These are phyloP conservation scores for Peronosclerospora sorghi DNA, from an alignment of 352 stramenopile species.

Conservation along the genomic window DNA sequence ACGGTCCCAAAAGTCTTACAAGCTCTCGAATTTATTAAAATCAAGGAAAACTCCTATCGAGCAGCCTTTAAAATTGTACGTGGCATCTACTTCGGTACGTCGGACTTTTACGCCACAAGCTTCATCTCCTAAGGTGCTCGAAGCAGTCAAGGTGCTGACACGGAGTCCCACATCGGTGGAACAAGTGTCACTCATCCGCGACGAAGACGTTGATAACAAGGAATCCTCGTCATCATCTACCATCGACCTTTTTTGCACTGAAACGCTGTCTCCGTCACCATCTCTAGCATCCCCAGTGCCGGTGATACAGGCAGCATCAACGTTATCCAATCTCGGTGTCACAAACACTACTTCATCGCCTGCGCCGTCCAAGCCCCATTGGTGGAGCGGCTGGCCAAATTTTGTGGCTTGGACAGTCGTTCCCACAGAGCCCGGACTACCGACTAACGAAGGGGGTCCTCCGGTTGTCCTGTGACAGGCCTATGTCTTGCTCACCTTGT, in stretches of 20 bases:
- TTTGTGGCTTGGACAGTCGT: too few species aligned
- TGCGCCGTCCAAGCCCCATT: conserved; percentile 10
- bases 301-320: conserved; percentile 7
- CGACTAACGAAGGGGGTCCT: too few species aligned
- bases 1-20: conserved; percentile 11
- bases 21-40: conserved; percentile 13
- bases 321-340: conserved; percentile 15
- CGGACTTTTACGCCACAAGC: conserved; percentile 9
- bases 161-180: conserved; percentile 27
- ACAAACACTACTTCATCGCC: conserved; percentile 17
- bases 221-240: neutral
- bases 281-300: conserved; percentile 10
- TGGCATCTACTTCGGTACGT: conserved; percentile 16
- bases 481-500: too few species aligned
- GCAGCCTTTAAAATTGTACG: conserved; percentile 28
- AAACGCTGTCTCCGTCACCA: conserved; percentile 26
- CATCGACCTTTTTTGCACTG: conserved; percentile 17
- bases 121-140: conserved; percentile 9
- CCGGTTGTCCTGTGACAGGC: too few species aligned
- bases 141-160: conserved; percentile 17
- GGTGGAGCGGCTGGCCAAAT: too few species aligned
- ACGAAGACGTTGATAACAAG: conserved; percentile 1
- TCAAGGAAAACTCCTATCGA: conserved; percentile 17
- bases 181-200: conserved; percentile 7
- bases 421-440: too few species aligned